Conservation (phyloP, 108 stramenopile species). For the Skeletonema tropicum region DNA sequence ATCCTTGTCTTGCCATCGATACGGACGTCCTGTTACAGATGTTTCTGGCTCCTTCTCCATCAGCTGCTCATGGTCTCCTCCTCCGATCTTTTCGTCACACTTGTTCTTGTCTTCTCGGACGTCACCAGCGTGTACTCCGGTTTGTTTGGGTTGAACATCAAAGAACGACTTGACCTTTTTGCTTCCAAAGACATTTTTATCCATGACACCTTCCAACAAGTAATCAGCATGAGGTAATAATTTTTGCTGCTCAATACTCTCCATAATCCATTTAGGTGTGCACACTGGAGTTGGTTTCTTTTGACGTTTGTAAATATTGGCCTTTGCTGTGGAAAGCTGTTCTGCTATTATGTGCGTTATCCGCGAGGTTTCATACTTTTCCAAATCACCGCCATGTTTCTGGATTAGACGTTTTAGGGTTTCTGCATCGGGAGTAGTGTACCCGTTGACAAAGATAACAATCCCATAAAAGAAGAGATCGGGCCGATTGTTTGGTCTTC, state of each 20-base stretch:
- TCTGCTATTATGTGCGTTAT: constrained; percentile 86
- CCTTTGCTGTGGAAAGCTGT: constrained; percentile 77
- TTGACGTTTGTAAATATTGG: constrained; percentile 73
- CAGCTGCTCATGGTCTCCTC: neutral
- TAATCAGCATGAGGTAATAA: constrained; percentile 74
- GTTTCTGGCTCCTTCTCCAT: constrained; percentile 12
- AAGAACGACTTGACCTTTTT: constrained; percentile 50
- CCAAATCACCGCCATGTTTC: constrained; percentile 78
- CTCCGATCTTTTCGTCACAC: neutral
- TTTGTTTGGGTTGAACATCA: neutral
- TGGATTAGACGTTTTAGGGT: constrained; percentile 76
- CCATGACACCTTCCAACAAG: constrained; percentile 57
- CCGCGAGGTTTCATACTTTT: constrained; percentile 81
- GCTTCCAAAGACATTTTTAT: constrained; percentile 21
- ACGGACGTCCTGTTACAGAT: constrained; percentile 28
- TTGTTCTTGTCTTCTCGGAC: neutral
- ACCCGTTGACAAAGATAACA: constrained; percentile 77
- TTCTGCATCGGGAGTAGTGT: constrained; percentile 73
- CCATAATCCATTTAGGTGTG: constrained; percentile 76
- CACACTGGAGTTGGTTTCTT: constrained; percentile 65
- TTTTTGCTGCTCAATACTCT: constrained; percentile 53
- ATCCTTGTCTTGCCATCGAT: constrained; percentile 36
- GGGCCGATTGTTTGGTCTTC: constrained; percentile 39
- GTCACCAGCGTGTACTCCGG: neutral
- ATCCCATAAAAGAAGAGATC: constrained; percentile 81